phyloP scores from a whole-genome alignment of 1,284 basidiomycete genomes.

The Ganoderma sinense region DNA sequence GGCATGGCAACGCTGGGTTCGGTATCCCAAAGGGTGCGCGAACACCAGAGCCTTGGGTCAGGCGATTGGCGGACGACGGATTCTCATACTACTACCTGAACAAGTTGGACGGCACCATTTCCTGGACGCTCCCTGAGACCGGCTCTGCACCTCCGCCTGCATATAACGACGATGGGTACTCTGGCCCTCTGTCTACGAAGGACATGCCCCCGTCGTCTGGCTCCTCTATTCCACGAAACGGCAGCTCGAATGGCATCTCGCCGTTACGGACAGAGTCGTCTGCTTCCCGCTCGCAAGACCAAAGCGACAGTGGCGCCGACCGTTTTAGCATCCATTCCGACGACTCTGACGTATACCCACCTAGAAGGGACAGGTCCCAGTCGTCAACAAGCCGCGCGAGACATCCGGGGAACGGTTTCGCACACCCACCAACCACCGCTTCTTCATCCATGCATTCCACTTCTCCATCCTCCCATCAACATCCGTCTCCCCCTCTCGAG shows the following conservation, averaged over 20 bases:
- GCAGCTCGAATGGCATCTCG: slow-evolving; percentile 32
- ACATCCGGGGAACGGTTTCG: slow-evolving; percentile 23
- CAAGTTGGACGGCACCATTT: slow-evolving; percentile 69
- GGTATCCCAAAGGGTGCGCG: slow-evolving; percentile 63
- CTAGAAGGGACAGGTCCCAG: slow-evolving; percentile 45
- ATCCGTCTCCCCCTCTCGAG: slow-evolving; percentile 40
- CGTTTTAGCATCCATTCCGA: slow-evolving; percentile 65
- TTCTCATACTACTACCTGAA: slow-evolving; percentile 84
- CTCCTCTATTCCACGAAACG: slow-evolving; percentile 21
- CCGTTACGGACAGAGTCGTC: slow-evolving; percentile 42
- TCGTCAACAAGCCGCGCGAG: slow-evolving; percentile 30
- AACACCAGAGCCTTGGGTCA: slow-evolving; percentile 83
- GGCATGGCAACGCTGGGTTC: slow-evolving; percentile 56
- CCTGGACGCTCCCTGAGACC: slow-evolving; percentile 67
- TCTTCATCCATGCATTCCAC: slow-evolving; percentile 21
- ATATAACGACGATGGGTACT: slow-evolving; percentile 22
- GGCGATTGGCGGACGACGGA: slow-evolving; percentile 86
- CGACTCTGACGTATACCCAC: slow-evolving; percentile 76
- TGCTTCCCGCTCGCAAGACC: slow-evolving; percentile 35
- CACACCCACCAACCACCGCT: slow-evolving; percentile 10
- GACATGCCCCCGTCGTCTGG: slow-evolving; percentile 12
- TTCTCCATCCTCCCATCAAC: not conserved
- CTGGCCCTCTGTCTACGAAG: slow-evolving; percentile 16
- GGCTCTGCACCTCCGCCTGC: slow-evolving; percentile 18
- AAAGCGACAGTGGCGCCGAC: slow-evolving; percentile 45